phyloP scores from a whole-genome alignment of 75 land plant species.

The Picea glauca region DNA sequence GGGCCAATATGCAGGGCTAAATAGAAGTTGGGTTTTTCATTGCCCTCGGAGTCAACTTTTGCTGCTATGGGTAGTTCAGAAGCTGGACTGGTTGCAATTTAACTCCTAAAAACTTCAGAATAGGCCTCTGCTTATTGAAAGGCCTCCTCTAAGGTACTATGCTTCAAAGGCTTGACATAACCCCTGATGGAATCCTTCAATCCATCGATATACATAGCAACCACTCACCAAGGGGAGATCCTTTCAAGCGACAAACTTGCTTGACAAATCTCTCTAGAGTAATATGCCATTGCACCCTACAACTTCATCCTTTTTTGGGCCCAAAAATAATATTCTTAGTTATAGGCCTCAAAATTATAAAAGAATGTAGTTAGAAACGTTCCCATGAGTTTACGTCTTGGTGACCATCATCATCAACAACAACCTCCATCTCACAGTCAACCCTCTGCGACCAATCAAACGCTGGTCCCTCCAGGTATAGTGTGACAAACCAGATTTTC shows the following conservation, averaged over 20 bases:
- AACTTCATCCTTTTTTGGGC: background rate
- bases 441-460: background rate
- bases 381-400: background rate
- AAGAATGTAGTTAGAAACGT: background rate
- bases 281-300: background rate
- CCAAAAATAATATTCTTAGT: background rate
- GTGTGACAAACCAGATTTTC: background rate
- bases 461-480: background rate
- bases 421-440: background rate
- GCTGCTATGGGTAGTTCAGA: background rate
- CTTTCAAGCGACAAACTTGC: background rate
- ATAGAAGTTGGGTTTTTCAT: too few relatives aligned
- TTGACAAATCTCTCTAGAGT: background rate
- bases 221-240: background rate
- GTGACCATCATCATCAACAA: background rate
- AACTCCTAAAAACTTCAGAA: background rate
- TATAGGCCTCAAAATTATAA: background rate
- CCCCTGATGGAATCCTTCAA: too few relatives aligned
- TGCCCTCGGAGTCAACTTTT: background rate
- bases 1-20: background rate
- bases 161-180: background rate
- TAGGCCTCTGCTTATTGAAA: background rate
- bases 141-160: background rate
- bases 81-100: background rate
- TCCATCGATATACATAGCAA: background rate